Conservation (phyloP, 805 yeast genomes). For the Saturnispora gosingensis region DNA sequence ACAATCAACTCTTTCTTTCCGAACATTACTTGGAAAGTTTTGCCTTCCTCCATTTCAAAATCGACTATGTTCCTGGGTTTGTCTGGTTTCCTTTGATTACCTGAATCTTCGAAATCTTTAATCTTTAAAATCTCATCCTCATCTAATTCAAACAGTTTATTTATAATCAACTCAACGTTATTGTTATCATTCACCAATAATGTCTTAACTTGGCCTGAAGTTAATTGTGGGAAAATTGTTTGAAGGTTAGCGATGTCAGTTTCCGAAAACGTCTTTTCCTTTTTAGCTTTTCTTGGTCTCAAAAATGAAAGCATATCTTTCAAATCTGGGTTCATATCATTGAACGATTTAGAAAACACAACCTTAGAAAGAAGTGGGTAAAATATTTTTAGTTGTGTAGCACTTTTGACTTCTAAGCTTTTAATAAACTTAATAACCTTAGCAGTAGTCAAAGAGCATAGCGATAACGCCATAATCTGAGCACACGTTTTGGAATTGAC, state of each 20-base stretch:
- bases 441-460: conserved; percentile 38
- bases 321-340: conserved; percentile 41
- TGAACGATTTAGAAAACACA: conserved; percentile 38
- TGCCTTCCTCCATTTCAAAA: conserved; percentile 9
- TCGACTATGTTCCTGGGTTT: conserved; percentile 11
- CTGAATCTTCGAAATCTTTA: conserved; percentile 24
- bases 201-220: conserved; percentile 36
- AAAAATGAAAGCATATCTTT: conserved; percentile 43
- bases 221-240: conserved; percentile 64
- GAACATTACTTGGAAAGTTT: conserved; percentile 20
- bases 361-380: conserved; percentile 51
- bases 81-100: not conserved
- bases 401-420: conserved; percentile 36
- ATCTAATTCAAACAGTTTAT: conserved; percentile 43
- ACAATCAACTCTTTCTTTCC: conserved; percentile 28
- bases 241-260: conserved; percentile 32
- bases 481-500: conserved; percentile 37
- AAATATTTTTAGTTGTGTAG: conserved; percentile 31
- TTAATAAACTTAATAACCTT: conserved; percentile 34
- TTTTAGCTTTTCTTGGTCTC: conserved; percentile 11
- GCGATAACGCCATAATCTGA: conserved; percentile 42
- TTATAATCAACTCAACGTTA: conserved; percentile 49
- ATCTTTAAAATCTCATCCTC: not conserved
- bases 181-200: conserved; percentile 40
- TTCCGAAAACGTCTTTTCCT: conserved; percentile 18